Percentiles rank a stretch among this genome's conserved stretches.
Conservation (phyloP, 805 yeast species). For the Starmerella potacharoeniae region DNA sequence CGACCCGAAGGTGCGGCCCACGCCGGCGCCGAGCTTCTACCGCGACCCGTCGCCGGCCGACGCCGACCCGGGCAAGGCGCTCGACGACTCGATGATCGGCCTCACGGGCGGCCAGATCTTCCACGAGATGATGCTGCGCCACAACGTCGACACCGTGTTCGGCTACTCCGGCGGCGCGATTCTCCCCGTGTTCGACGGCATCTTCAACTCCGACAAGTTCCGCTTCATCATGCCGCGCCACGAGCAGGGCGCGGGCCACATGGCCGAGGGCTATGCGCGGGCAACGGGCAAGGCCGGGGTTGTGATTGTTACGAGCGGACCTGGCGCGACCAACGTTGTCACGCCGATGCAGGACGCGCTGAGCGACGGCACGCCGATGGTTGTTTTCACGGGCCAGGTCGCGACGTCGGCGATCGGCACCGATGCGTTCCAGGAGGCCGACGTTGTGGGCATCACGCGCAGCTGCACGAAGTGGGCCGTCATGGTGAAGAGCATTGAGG, state of each 20-base stretch:
- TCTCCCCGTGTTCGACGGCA: conserved; percentile 94
- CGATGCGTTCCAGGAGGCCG: conserved; percentile 99
- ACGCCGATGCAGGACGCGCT: conserved; percentile 98
- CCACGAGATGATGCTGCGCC: conserved; percentile 97
- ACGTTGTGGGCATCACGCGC: conserved; percentile 90
- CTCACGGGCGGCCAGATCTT: conserved; percentile 97
- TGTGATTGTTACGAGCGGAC: conserved; percentile 96
- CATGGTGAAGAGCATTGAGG: conserved; percentile 91
- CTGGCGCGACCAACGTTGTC: conserved; percentile 96
- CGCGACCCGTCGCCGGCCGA: conserved; percentile 13
- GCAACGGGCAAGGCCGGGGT: conserved; percentile 96
- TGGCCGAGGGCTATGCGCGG: conserved; percentile 98
- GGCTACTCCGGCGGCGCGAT: conserved; percentile 99
- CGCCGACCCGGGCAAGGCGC: conserved; percentile 12
- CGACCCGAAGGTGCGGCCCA: conserved; percentile 23
- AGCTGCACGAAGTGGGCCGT: conserved; percentile 99
- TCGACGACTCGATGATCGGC: conserved; percentile 73
- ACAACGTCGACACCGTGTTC: conserved; percentile 87
- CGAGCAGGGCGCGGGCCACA: conserved; percentile 99
- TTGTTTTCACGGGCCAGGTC: conserved; percentile 95
- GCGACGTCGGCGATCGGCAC: conserved; percentile 94
- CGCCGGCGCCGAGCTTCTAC: conserved; percentile 32
- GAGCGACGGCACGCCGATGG: conserved; percentile 94
- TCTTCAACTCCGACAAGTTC: conserved; percentile 79
- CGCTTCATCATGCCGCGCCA: conserved; percentile 88